Evolutionary conservation across 2,329 filamentous ascomycete species (phyloP), one percentile per base, ranked within the genome.

Genomic region (Claviceps cyperi): DNA sequence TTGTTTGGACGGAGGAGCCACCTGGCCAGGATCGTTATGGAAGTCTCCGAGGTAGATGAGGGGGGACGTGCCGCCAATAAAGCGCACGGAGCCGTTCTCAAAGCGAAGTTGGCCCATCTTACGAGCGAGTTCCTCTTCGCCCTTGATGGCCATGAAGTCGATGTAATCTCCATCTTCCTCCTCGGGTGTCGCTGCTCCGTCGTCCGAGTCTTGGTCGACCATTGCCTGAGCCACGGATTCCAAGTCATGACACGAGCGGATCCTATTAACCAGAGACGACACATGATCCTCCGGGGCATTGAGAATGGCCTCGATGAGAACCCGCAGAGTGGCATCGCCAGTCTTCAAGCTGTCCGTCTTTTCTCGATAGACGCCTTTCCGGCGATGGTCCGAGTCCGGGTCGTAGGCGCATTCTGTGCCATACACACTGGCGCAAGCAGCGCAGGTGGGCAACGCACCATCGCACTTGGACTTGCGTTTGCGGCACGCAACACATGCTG

Each of bases 281-380:
- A 94, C 89, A 51, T 92, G 86, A 5, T 94, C 86, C 63, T 97
- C 91, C 19, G 85, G 77, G 44, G 86, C 89, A 65, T 95, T 96
- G 47, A 97, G 73, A 47, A 98, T 88, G 46, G 91, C 89, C 61
- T 96, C 87, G 54, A 97, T 81, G 38, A 97, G 73, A n/a, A 89
- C 89, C 64, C 96, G 87, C 50, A 97, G 72, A 1, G 91, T 97
- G 37, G 87, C 86, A 60, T 83, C 88, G 54, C 81, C 81, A 21
- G 89, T 90, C 69, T 94, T 94, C 64, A 91, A 76, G 61, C 80
- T 87, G 65, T 95, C 90, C 22, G 85, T 80, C 65, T 95, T 92
- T 67, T 95, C 89, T 61, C 91, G 90, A 66, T 97, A 97, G 46
- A 97, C 92, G 53, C 92, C 92, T 65, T 97, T 97, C 47, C 92